Evolutionary conservation across 495 filamentous ascomycete genomes (phyloP).

Genomic region (Podospora fimiseda): DNA sequence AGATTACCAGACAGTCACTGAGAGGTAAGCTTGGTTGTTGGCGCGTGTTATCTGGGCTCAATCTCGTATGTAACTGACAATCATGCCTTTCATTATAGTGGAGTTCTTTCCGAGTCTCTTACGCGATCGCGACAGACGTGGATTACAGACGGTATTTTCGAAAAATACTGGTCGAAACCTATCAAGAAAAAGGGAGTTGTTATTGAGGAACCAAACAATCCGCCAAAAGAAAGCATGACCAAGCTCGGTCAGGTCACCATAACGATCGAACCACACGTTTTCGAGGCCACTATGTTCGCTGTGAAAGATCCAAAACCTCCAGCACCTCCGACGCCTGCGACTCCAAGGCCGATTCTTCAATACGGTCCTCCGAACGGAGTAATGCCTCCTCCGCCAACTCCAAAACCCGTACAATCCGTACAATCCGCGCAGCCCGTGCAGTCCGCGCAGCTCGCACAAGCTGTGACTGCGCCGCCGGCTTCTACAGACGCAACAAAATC

Average conservation of each 20-base stretch:
- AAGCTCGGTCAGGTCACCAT: slow-evolving; percentile 76
- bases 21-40: slow-evolving; percentile 60
- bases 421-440: no score
- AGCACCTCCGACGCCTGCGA: slow-evolving; percentile 19
- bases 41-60: background rate
- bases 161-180: slow-evolving; percentile 90
- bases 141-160: slow-evolving; percentile 82
- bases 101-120: slow-evolving; percentile 76
- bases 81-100: slow-evolving; percentile 43
- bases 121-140: slow-evolving; percentile 81
- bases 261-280: slow-evolving; percentile 82
- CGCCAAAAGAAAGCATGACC: slow-evolving; percentile 77
- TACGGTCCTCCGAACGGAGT: slow-evolving; percentile 59
- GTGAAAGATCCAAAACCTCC: slow-evolving; percentile 64
- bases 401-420: no score
- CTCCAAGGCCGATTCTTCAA: slow-evolving; percentile 58
- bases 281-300: slow-evolving; percentile 79
- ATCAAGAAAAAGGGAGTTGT: slow-evolving; percentile 68
- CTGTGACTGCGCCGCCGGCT: slow-evolving; percentile 1
- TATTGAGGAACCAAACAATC: slow-evolving; percentile 66
- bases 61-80: slow-evolving; percentile 3
- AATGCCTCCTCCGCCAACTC: slow-evolving; percentile 49
- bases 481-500: slow-evolving; percentile 24
- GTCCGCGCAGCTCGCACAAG: no score
- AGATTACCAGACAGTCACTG: slow-evolving; percentile 75